Evolutionary conservation across 345 rosid genomes (phyloP), one percentile per base, ranked within the genome.

Genomic region (Aquilaria yunnanensis): DNA sequence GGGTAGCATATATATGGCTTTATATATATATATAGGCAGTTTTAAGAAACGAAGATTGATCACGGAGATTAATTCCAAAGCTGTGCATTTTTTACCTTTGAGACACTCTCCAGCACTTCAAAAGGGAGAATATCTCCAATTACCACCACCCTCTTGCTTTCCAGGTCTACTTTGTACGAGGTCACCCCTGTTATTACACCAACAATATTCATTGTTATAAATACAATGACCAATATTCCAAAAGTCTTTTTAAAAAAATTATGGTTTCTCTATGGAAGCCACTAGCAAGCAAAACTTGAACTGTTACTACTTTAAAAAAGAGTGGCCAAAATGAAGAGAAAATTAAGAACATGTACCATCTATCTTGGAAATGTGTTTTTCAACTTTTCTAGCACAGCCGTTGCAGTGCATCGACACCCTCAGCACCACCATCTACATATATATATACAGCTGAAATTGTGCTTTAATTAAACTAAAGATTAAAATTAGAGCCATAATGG

Each of bases 351-450:
- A 59, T 32, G 43, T 80, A 89, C 98, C 98, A 53, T 89, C 95
- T 66, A 92, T 60, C 74, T 85, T 92, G 30, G 95, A 76, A 69
- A 92, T 77, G 68, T 92, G 98, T 76, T 89, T 92, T 85, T 89
- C 87, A 31, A 92, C 96, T 75, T 80, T 89, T 71, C 79, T 89
- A 5, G 96, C 96, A 63, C 98, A 92, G n/a, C 96, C 98, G 56
- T 76, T 60, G 75, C 98, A 92, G 74, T 92, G 95, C 88, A 89
- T 87, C 33, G 98, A 85, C 68, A 89, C 98, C 76, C 83, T 79
- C 57, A 89, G 74, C 70, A 86, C 87, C 80, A 89, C 96, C 78
- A 77, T 80, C 96, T 92, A 51, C 79, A 75, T 14, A 11, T 31
- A 14, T 11, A 4, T 66, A 53, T 64, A 37, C 32, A 37, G 57